These are phyloP conservation scores for Chalciporus piperatoides DNA, from an alignment of 1,284 basidiomycete species.

Conservation along the genomic window DNA sequence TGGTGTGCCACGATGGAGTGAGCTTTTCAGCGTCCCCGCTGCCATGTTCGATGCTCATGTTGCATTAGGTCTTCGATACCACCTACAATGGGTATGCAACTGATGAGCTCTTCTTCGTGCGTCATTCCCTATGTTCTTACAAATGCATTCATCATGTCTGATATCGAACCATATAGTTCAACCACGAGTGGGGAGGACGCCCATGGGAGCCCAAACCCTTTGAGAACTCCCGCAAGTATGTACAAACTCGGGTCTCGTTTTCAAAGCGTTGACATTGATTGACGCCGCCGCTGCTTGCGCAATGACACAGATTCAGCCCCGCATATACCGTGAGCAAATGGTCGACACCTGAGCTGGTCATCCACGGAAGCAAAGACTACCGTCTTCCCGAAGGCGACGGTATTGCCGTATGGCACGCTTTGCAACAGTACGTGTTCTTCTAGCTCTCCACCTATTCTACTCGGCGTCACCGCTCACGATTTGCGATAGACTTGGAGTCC, in stretches of 20 bases:
- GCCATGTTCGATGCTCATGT: slow-evolving; percentile 4
- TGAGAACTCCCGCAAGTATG: slow-evolving; percentile 54
- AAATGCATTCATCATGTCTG: not conserved
- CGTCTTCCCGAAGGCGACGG: slow-evolving; percentile 81
- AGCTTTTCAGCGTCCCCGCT: slow-evolving; percentile 16
- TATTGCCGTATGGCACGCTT: slow-evolving; percentile 75
- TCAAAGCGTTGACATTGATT: not conserved
- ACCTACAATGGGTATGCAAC: slow-evolving; percentile 76
- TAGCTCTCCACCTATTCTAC: not conserved
- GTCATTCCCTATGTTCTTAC: slow-evolving; percentile 24
- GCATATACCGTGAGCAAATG: slow-evolving; percentile 78
- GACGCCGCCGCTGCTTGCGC: not conserved
- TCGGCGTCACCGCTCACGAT: not conserved
- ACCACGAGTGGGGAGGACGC: slow-evolving; percentile 79
- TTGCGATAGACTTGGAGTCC: slow-evolving; percentile 59
- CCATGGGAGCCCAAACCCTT: slow-evolving; percentile 69
- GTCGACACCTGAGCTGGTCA: slow-evolving; percentile 80
- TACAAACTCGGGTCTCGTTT: not conserved
- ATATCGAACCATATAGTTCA: slow-evolving; percentile 49
- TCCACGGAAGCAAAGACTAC: slow-evolving; percentile 87
- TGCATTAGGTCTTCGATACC: slow-evolving; percentile 59
- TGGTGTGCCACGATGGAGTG: slow-evolving; percentile 88
- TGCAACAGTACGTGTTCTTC: slow-evolving; percentile 62
- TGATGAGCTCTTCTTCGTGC: slow-evolving; percentile 83
- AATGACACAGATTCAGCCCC: slow-evolving; percentile 57